Conservation (phyloP, 768 basidiomycete species). For the Tulasnella sp. region DNA sequence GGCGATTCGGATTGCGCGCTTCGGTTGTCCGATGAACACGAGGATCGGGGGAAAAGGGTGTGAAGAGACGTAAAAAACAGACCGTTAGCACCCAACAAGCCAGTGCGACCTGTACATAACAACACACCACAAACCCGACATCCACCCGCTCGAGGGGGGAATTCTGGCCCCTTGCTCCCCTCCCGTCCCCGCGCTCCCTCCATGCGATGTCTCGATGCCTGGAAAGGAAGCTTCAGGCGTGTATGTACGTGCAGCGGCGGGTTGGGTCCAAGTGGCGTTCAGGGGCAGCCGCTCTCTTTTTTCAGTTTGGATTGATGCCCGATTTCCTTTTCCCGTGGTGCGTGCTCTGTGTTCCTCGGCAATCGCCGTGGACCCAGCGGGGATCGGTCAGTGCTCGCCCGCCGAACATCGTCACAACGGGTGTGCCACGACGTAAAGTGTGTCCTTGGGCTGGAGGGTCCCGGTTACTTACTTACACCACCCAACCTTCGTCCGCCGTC, state of each 20-base stretch:
- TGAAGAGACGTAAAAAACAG: conserved; percentile 3
- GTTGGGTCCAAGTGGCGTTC: neutral
- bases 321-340: too few species aligned
- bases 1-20: neutral
- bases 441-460: neutral
- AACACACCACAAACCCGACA: neutral
- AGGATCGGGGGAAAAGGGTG: neutral
- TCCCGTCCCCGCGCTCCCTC: neutral
- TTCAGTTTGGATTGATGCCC: too few species aligned
- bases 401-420: too few species aligned
- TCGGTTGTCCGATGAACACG: neutral
- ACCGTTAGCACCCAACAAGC: too few species aligned
- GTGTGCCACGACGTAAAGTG: neutral
- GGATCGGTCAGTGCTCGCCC: too few species aligned
- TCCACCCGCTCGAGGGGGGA: neutral
- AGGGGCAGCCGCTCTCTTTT: neutral
- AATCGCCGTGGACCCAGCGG: too few species aligned
- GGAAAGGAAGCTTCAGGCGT: neutral
- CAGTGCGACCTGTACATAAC: neutral
- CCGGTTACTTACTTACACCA: neutral
- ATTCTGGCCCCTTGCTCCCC: neutral
- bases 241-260: neutral
- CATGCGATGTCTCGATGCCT: neutral
- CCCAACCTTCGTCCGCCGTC: neutral
- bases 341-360: too few species aligned